Conservation (phyloP, 129 eudicot genomes). For the Chrysanthemum makinoi region DNA sequence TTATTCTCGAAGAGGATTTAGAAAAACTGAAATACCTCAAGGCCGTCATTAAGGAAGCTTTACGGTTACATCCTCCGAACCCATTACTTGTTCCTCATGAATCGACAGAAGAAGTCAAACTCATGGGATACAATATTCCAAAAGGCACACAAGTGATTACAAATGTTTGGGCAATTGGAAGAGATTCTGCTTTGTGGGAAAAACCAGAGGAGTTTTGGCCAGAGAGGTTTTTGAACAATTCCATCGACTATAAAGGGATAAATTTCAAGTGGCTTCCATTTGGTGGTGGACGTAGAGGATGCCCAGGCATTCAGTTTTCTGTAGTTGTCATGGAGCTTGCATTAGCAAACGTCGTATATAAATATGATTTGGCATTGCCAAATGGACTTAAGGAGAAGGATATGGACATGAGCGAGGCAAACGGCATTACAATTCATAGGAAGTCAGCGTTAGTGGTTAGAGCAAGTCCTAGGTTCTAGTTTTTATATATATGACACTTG, state of each 20-base stretch:
- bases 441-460: neutral
- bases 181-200: neutral
- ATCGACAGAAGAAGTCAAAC: neutral
- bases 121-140: conserved; percentile 1
- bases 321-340: neutral
- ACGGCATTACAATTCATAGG: neutral
- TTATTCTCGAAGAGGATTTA: neutral
- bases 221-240: neutral
- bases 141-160: conserved; percentile 4
- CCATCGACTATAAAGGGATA: neutral
- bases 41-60: neutral
- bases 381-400: neutral
- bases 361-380: neutral
- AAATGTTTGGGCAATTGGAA: neutral
- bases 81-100: conserved; percentile 1
- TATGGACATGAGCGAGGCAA: conserved; percentile 4
- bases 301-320: neutral
- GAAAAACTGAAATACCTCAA: neutral
- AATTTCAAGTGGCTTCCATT: neutral
- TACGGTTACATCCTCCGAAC: neutral
- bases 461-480: neutral
- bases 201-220: neutral
- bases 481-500: too few relatives aligned
- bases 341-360: neutral
- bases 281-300: neutral